Base-by-base conservation (phyloP, 306 rosid species). In the Cucumis melo region DNA sequence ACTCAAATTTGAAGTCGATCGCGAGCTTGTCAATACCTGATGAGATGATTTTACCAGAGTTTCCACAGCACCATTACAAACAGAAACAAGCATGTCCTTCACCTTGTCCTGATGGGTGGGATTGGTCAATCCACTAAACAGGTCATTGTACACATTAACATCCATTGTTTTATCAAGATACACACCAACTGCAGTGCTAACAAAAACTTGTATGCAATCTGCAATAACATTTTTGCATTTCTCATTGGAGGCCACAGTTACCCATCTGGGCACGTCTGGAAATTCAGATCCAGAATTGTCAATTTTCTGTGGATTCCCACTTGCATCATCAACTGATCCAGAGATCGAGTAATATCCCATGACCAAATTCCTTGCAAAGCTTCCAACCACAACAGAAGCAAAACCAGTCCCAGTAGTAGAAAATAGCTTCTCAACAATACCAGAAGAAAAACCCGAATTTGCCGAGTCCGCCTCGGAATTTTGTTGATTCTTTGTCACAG, bases 31-130 rank as follows among this genome's bases (percentile, higher is more conserved):
- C 87, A 92, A 77, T 53, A 94, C 97, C 38, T 86, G 89, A 64
- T 94, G 99, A 73, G 99, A 89, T 15, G 93, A 91, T 65, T 61
- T 94, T 55, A 94, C 93, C 3, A 86, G 83, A 10, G 97, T 92
- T 79, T 90, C 97, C 55, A 92, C 97, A 61, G 99, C 96, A 42
- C 96, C 96, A 78, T 88, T 94, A 74, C 92, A 90, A 3, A 92
- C 39, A n/a, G 96, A 81, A 73, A 88, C 91, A 62, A 94, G 77
- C 54, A 89, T 23, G 50, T 85, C 96, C 82, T 83, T 89, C 53
- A 88, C 85, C 71, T 88, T 83, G 54, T 85, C 85, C 70, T 87
- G 82, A 64, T 93, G 95, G 50, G 83, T 89, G 3, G 95, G 93
- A 84, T 89, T 92, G 13, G 99, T 90, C 90, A 92, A 39, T 50